Evolutionary conservation across 139 green algal genomes (phyloP).

Genomic region (Chlorella sp.): DNA sequence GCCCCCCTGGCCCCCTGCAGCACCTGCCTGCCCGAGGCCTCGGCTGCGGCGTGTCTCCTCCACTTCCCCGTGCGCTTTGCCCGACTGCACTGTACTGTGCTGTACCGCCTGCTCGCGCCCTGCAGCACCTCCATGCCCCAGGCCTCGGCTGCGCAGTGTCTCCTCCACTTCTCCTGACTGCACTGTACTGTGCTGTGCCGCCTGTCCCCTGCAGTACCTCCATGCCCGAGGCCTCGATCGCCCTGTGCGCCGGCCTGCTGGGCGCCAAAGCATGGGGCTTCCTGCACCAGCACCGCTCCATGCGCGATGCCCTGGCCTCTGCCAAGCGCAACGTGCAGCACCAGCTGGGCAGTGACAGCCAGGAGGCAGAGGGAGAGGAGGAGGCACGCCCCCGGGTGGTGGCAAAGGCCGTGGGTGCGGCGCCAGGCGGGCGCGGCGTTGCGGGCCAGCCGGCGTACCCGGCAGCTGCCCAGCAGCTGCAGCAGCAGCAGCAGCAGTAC

Average conservation of each 20-base stretch:
- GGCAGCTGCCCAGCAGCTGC: not conserved
- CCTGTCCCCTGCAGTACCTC: not conserved
- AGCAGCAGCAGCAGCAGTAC: not conserved
- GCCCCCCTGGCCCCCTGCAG: slow-evolving; percentile 1
- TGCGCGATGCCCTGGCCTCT: slow-evolving; percentile 1
- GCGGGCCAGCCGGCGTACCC: not conserved
- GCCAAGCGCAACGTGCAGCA: slow-evolving; percentile 18
- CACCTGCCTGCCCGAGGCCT: not conserved
- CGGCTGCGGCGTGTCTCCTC: too few species aligned
- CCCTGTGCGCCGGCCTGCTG: slow-evolving; percentile 7
- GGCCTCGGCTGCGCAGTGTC: too few species aligned
- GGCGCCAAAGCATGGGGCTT: not conserved
- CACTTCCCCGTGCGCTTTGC: too few species aligned
- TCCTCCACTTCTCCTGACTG: too few species aligned
- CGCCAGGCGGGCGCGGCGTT: not conserved
- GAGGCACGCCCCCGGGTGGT: not conserved
- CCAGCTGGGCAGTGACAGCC: not conserved
- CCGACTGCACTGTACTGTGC: too few species aligned
- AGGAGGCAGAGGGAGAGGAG: not conserved
- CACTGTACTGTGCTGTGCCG: not conserved
- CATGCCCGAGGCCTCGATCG: not conserved
- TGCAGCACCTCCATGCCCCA: too few species aligned
- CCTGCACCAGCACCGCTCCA: slow-evolving; percentile 1
- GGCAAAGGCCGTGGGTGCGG: not conserved
- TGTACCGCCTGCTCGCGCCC: too few species aligned